Base-by-base conservation (phyloP, 371 early-diverging fungal genomes). In the Saksenaea vasiformis region DNA sequence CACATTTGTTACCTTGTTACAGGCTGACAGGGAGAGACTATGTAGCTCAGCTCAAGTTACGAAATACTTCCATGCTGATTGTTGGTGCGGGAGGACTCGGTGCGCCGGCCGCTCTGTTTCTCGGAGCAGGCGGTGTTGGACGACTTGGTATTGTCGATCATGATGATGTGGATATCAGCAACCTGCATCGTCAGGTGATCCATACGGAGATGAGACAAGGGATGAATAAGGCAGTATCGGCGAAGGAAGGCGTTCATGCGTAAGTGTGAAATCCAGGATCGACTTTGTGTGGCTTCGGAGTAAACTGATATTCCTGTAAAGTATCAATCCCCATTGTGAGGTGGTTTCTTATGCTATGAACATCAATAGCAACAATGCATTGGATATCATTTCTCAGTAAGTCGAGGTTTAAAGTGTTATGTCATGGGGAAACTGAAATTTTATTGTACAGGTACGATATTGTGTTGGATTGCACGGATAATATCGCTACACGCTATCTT, bases 71-170 rank as follows among this genome's bases (percentile, higher is more conserved):
- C 0, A 91, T 98, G 36, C 77, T 99, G 14, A 81, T 99, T 2
- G 96, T 99, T 0, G 99, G 99, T 1, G 93, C 97, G 10, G 99
- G 99, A 37, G 99, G 99, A 0, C 84, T 99, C 7, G 99, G 99
- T 0, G 86, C 95, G 0, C 96, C 99, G 2, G 90, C 89, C 13
- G 79, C 90, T 0, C 78, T 98, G 63, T 99, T 99, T 76, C 84
- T 99, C 5, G 93, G 95, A 3, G 91, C 95, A 5, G 93, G 93
- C 36, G 99, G 99, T 9, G 83, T 99, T 10, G 96, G 91, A 7
- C 82, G 84, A 15, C 66, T 99, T 5, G 99, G 99, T 15, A 90
- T 99, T 34, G 90, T 97, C 1, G 99, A 99, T 74, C 91, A 95
- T 74, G 99, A 99, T 72, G 76, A 68, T 0, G 96, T 99, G 1